Evolutionary conservation across 2,329 filamentous ascomycete species (phyloP).

Genomic region (Thermomyces lanuginosus): DNA sequence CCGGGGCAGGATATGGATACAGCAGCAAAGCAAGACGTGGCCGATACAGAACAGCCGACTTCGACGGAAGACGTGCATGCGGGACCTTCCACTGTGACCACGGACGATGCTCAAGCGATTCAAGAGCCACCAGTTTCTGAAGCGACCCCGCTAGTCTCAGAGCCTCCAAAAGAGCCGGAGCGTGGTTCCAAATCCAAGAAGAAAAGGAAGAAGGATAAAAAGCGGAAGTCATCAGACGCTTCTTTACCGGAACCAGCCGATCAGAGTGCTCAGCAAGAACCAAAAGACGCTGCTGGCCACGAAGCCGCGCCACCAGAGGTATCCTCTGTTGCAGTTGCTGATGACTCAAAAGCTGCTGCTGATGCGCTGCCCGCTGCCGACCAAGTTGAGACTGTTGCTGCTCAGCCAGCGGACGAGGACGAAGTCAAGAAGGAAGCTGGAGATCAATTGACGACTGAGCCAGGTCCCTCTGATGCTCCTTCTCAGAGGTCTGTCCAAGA

Average conservation of each 20-base stretch:
- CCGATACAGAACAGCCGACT: too few species aligned
- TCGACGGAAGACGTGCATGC: too few species aligned
- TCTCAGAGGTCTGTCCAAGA: constrained; percentile 1
- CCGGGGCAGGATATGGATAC: too few species aligned
- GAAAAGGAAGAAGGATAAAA: constrained; percentile 18
- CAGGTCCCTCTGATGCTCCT: neutral
- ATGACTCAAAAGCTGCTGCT: neutral
- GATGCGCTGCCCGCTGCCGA: neutral
- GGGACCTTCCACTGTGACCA: too few species aligned
- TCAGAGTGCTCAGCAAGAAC: too few species aligned
- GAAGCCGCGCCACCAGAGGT: neutral
- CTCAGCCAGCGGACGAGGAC: neutral
- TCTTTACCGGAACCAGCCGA: neutral
- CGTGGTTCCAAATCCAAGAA: constrained; percentile 8
- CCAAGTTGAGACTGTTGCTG: neutral
- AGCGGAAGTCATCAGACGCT: too few species aligned
- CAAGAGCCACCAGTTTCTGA: too few species aligned
- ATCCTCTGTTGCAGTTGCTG: neutral
- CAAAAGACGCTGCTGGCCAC: neutral
- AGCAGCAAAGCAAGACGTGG: too few species aligned
- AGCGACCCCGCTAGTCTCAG: too few species aligned
- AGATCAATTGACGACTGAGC: neutral
- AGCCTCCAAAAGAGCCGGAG: too few species aligned
- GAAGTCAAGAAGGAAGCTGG: neutral
- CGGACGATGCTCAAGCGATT: too few species aligned